Evolutionary conservation across 1,139 yeast genomes (phyloP), one percentile per base, ranked within the genome.

Genomic region (Hansenula lynferdii): DNA sequence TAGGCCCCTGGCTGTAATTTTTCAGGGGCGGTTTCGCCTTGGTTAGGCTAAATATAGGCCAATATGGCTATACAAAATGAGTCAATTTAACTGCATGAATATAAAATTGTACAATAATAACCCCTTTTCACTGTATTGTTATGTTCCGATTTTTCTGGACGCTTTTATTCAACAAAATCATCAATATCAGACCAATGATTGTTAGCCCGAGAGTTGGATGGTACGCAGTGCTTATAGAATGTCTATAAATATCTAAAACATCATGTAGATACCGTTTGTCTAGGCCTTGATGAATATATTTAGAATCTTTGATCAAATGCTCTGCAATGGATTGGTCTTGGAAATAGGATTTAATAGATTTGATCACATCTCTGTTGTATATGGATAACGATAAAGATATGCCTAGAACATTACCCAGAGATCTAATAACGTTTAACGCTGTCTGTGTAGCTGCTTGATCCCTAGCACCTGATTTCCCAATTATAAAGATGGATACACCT

Each of bases 361-460:
- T 17, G 1, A 36, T 42, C 5, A 50, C 43, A 1, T 47, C 34
- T 19, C 35, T 40, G 2, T 49, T 40, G 30, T 50, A 71, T 1
- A 64, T 45, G 4, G 67, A 61, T 20, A 72, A 50, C 1, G 72
- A 58, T 5, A 69, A 48, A 4, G 75, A 70, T 3, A 69, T 71
- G 39, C 77, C 76, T 11, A 68, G 45, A 12, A 69, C 72, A 39
- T 67, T 67, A 20, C 77, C 77, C 36, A 70, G 56, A 3, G 75
- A 70, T 48, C 72, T 61, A 15, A 52, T 42, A 14, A 54, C 40
- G 9, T 53, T 51, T 1, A 48, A 50, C 8, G 47, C 55, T 1
- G 57, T 51, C 28, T 67, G 64, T 12, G 67, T 66, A 25, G 63
- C 49, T 2, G 70, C 70, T 41, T 66, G 70, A 10, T 58, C 57